A percentile compares a stretch with the other conserved stretches of the same genome.
phyloP scores from a whole-genome alignment of 306 rosid genomes.

The Acacia confusa region DNA sequence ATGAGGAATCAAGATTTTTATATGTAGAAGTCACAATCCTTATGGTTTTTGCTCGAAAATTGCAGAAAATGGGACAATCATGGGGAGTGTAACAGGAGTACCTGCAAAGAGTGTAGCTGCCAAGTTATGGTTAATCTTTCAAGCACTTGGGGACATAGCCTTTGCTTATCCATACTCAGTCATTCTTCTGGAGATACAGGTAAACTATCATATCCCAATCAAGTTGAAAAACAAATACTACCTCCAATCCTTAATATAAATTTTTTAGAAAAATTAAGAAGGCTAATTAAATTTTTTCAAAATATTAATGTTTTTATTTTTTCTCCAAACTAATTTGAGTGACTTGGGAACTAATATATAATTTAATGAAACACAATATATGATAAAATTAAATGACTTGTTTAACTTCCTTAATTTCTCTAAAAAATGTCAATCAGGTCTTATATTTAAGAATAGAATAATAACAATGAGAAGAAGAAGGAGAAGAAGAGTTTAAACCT shows the following conservation, averaged over 20 bases:
- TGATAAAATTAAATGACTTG: too few relatives aligned
- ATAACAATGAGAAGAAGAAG: neutral
- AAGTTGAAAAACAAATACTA: neutral
- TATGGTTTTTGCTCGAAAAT: conserved; percentile 18
- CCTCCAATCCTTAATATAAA: too few relatives aligned
- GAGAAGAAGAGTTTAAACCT: conserved; percentile 9
- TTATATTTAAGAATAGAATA: too few relatives aligned
- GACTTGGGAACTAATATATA: too few relatives aligned
- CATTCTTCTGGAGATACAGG: conserved; percentile 83
- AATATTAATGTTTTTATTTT: too few relatives aligned
- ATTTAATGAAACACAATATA: too few relatives aligned
- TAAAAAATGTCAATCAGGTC: too few relatives aligned
- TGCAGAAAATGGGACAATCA: conserved; percentile 73
- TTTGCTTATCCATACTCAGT: conserved; percentile 81
- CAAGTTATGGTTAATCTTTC: conserved; percentile 65
- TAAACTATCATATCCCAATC: conserved; percentile 31
- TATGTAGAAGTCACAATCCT: neutral
- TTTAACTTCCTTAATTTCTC: too few relatives aligned
- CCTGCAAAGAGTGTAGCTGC: conserved; percentile 41
- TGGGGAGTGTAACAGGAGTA: conserved; percentile 69
- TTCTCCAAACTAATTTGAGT: too few relatives aligned
- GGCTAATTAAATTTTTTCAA: too few relatives aligned
- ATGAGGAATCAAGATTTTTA: neutral
- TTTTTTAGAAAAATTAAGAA: too few relatives aligned
- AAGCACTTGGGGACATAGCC: conserved; percentile 84